Evolutionary conservation across 2,329 filamentous ascomycete genomes (phyloP).

Genomic region (Alternaria sp.): DNA sequence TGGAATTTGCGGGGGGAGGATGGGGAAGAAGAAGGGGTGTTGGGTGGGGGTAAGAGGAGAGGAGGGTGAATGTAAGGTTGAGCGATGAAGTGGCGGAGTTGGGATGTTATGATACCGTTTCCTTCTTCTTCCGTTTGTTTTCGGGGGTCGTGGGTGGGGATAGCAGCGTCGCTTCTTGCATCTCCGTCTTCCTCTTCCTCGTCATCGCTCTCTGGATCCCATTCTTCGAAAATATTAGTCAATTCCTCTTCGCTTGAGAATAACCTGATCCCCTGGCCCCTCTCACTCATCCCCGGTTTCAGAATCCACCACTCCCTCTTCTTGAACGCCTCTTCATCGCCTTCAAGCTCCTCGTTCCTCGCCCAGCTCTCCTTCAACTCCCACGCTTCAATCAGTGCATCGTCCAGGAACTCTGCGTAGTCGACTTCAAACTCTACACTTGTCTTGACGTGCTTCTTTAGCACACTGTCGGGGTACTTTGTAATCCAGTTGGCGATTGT

Average conservation of each 20-base stretch:
- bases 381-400: constrained; percentile 88
- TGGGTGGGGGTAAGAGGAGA: constrained; percentile 68
- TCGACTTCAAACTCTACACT: constrained; percentile 92
- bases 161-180: constrained; percentile 42
- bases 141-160: constrained; percentile 15
- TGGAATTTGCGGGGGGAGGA: constrained; percentile 81
- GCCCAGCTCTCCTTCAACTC: constrained; percentile 82
- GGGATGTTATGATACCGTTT: constrained; percentile 77
- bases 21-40: constrained; percentile 6
- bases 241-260: constrained; percentile 87
- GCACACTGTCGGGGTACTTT: constrained; percentile 77
- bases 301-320: constrained; percentile 92
- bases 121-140: constrained; percentile 47
- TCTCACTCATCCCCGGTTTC: constrained; percentile 97
- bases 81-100: constrained; percentile 93
- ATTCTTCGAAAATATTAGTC: constrained; percentile 87
- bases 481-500: constrained; percentile 86
- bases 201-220: constrained; percentile 79
- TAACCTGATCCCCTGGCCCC: constrained; percentile 89
- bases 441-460: constrained; percentile 76
- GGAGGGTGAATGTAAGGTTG: constrained; percentile 95
- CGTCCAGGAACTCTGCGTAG: constrained; percentile 95
- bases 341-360: constrained; percentile 64
- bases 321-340: constrained; percentile 34
- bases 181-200: constrained; percentile 60